Base-by-base conservation (phyloP, 2,329 filamentous ascomycete genomes). In the Mycogone perniciosa region DNA sequence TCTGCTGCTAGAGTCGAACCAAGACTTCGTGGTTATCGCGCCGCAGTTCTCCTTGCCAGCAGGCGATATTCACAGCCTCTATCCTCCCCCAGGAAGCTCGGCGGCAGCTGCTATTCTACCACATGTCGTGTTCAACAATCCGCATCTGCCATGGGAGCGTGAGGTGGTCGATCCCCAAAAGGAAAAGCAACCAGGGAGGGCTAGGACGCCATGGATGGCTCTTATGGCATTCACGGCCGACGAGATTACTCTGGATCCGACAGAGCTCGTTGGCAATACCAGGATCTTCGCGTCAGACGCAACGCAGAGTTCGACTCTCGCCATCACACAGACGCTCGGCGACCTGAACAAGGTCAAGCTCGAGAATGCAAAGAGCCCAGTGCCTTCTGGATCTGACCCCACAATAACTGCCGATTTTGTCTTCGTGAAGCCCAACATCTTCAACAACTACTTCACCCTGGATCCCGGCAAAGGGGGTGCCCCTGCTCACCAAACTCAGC, bases 71-170 rank as follows among this genome's bases (percentile, higher is more conserved):
- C 33, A 37, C 26, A 44, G 40, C 2, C 40, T 52, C 9, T 48
- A 35, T 30, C 72, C 73, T 0, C 65, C 68, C 2, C 48, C 56
- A 1, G 72, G 69, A 3, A 57, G 69, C 46, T 33, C 51, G 2
- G 72, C 65, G 7, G 46, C 56, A 1, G 48, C 43, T 4, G 35
- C 55, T 1, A 61, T 67, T 1, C 59, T 75, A 4, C 73, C 73
- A 1, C 71, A 76, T 56, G 56, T 76, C 0, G 69, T 75, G 3
- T 59, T 75, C 31, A 67, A 57, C 5, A 69, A 75, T 53, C 65
- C 70, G 1, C 61, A 66, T 48, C 45, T 73, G 4, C 72, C 71
- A 1, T 75, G 73, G 73, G 66, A 70, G 52, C 55, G 68, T 3
- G 30, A 49, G 50, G 7, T 7, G 4, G 34, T 33, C 11, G 13